Evolutionary conservation across 345 rosid species (phyloP).

Genomic region (Salix udensis): DNA sequence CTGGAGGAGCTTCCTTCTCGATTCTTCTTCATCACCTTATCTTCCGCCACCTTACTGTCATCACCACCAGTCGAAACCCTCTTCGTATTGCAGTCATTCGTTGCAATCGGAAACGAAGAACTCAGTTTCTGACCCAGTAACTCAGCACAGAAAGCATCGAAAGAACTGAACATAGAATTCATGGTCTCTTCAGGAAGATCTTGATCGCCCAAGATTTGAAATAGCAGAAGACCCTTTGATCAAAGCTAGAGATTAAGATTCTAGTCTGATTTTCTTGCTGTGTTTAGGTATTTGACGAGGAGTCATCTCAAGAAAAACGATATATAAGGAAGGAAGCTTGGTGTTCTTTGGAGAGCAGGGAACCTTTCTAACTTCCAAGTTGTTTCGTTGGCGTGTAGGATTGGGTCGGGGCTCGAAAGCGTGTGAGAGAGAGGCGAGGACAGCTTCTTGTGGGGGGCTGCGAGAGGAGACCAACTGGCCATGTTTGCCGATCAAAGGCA

Average conservation of each 20-base stretch:
- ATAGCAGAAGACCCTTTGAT: not conserved
- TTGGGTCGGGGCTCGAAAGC: not conserved
- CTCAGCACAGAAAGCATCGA: slow-evolving; percentile 59
- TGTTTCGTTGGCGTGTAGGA: not conserved
- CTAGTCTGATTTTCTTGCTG: not conserved
- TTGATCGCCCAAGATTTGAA: not conserved
- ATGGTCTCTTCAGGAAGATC: slow-evolving; percentile 20
- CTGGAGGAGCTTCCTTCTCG: not conserved
- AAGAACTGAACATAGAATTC: slow-evolving; percentile 78
- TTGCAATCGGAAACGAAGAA: slow-evolving; percentile 22
- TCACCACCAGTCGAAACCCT: not conserved
- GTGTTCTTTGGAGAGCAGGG: not conserved
- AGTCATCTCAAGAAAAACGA: not conserved
- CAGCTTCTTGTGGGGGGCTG: not conserved
- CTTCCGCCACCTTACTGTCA: not conserved
- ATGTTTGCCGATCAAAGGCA: not conserved
- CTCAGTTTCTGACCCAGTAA: slow-evolving; percentile 39
- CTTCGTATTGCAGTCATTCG: not conserved
- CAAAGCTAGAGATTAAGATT: not conserved
- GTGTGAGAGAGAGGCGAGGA: not conserved
- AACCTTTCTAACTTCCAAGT: not conserved
- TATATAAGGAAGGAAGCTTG: not conserved
- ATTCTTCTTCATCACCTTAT: not conserved
- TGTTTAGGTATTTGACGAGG: not conserved
- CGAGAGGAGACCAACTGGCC: not conserved